Conservation (phyloP, 2,329 filamentous ascomycete species). For the Diaporthe capsici region DNA sequence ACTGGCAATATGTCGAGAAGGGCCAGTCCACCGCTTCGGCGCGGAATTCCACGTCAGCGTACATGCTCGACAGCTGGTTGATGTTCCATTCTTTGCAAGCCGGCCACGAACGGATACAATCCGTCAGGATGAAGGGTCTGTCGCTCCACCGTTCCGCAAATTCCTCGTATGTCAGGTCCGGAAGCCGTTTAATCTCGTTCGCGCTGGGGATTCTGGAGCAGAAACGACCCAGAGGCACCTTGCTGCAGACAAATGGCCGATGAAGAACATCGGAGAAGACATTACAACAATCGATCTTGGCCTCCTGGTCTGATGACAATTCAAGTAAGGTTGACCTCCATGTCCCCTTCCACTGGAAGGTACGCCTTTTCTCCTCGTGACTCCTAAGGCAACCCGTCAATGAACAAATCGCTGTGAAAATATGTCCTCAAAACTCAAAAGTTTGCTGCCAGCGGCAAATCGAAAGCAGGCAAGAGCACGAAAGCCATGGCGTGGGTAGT, state of each 20-base stretch:
- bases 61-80: slow-evolving; percentile 74
- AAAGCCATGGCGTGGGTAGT: background rate
- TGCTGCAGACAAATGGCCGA: slow-evolving; percentile 89
- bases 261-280: slow-evolving; percentile 94
- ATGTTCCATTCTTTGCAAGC: slow-evolving; percentile 82
- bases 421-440: no score
- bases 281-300: slow-evolving; percentile 78
- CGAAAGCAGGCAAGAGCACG: background rate
- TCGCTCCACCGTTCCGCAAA: slow-evolving; percentile 84
- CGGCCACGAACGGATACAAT: slow-evolving; percentile 86
- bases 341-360: slow-evolving; percentile 81
- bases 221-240: slow-evolving; percentile 78
- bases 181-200: slow-evolving; percentile 81
- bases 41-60: slow-evolving; percentile 79
- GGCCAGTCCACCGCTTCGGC: slow-evolving; percentile 97
- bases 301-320: slow-evolving; percentile 63
- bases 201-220: slow-evolving; percentile 77
- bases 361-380: slow-evolving; percentile 49
- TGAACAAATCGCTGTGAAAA: background rate
- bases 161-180: slow-evolving; percentile 77
- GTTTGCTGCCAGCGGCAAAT: background rate
- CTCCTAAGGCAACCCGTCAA: slow-evolving; percentile 48
- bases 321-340: slow-evolving; percentile 86
- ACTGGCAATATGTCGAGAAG: slow-evolving; percentile 82
- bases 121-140: slow-evolving; percentile 88